Percentiles rank a stretch among this genome's conserved stretches.
These are phyloP conservation scores for Phytophthora cajani DNA, from an alignment of 352 stramenopile species.

Conservation along the genomic window DNA sequence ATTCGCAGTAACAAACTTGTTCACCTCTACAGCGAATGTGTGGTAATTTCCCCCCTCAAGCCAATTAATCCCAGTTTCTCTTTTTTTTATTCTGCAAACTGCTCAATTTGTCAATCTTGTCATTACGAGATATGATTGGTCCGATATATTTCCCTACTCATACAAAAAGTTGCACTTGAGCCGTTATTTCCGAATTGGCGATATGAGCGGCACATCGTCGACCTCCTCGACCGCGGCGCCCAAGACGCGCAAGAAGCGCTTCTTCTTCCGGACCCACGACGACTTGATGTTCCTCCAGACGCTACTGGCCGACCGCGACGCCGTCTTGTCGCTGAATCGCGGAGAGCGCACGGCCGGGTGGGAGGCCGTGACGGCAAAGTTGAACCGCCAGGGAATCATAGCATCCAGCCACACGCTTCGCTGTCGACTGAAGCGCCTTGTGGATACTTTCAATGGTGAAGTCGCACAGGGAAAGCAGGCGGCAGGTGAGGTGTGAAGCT, in stretches of 20 bases:
- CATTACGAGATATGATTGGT: neutral
- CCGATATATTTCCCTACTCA: too few species aligned
- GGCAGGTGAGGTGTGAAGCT: constrained; percentile 16
- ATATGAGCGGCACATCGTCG: constrained; percentile 22
- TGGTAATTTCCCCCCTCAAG: too few species aligned
- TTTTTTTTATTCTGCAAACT: too few species aligned
- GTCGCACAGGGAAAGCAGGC: constrained; percentile 4
- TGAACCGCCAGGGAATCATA: constrained; percentile 16
- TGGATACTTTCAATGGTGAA: constrained; percentile 14
- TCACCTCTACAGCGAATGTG: too few species aligned
- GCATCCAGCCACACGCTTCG: constrained; percentile 17
- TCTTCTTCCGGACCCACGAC: constrained; percentile 22
- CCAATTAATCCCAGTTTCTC: too few species aligned
- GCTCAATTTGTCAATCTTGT: too few species aligned
- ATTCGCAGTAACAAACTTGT: too few species aligned
- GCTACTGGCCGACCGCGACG: constrained; percentile 7
- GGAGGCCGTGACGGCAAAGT: constrained; percentile 13
- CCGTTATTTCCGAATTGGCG: neutral
- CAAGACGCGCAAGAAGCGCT: constrained; percentile 33
- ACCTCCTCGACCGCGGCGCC: neutral
- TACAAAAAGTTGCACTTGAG: neutral
- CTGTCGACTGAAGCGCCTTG: constrained; percentile 19
- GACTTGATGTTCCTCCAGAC: constrained; percentile 21
- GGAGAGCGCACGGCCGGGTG: constrained; percentile 8
- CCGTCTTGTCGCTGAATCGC: constrained; percentile 1